Base-by-base conservation (phyloP, 2,329 filamentous ascomycete genomes). In the Fusarium verrucosum region DNA sequence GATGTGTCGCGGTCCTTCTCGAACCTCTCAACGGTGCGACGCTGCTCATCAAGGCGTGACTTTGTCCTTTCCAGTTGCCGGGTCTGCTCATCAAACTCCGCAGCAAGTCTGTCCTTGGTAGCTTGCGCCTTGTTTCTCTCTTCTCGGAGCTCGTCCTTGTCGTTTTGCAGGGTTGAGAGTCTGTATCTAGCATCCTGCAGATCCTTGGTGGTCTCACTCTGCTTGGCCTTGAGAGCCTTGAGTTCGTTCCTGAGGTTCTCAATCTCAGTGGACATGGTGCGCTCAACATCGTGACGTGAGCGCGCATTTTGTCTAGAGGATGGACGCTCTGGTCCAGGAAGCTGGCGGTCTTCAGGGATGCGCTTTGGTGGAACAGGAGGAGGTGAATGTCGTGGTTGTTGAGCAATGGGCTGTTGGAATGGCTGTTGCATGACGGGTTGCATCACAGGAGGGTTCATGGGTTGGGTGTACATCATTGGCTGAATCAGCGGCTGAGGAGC, bases 141-240 rank as follows among this genome's bases (percentile, higher is more conserved):
- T 7, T 68, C 50, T 11, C 65, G 54, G 4, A 72, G 67, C 46
- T 72, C 69, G 14, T 72, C 69, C 23, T 71, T 71, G 50, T 72
- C 70, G 16, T 56, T 65, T n/a, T 72, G 68, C 28, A 70, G 51
- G 32, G 41, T 53, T 4, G 67, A 61, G n/a, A 72, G 59, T 26
- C 64, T 59, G 28, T 67, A 52, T 3, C 70, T 65, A 19, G 70
- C 67, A 8, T 72, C 70, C 5, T 70, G 61, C 2, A 72, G 61
- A 16, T 72, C 70, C 51, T 65, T 69, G 28, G 45, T 47, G 0
- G 65, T 59, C 10, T 68, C 61, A n/a, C 69, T 69, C 37, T 69
- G 65, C 52, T 70, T 66, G 30, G 61, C 55, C n/a, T 55, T 57
- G 11, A 72, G 67, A 17, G 25, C 42, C 38, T 61, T 61, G 14